Conservation (phyloP, 495 filamentous ascomycete species). For the Rhypophila decipiens region DNA sequence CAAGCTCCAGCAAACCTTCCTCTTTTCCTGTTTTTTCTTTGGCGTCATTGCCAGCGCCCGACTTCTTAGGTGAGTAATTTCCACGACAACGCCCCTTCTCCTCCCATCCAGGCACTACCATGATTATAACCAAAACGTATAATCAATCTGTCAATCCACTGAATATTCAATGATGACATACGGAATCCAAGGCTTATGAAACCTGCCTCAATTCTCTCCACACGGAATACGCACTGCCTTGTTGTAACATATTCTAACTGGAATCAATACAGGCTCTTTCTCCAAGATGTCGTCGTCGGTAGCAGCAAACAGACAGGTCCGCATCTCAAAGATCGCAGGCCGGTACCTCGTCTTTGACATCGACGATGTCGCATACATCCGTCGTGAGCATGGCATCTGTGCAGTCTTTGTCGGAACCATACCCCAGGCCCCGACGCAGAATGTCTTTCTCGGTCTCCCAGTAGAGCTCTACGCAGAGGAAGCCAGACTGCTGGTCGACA, state of each 20-base stretch:
- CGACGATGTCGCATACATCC: slow-evolving; percentile 71
- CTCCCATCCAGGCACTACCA: slow-evolving; percentile 7
- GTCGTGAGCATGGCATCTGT: slow-evolving; percentile 76
- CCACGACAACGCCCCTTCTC: not conserved
- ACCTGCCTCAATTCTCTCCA: slow-evolving; percentile 6
- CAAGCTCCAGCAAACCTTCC: not conserved
- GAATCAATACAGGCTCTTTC: not conserved
- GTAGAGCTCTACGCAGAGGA: slow-evolving; percentile 89
- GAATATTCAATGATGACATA: slow-evolving; percentile 32
- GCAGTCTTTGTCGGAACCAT: slow-evolving; percentile 82
- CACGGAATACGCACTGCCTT: not conserved
- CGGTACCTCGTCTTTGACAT: slow-evolving; percentile 88
- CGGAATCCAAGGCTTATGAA: slow-evolving; percentile 30
- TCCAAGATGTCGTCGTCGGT: slow-evolving; percentile 20
- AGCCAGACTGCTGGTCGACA: slow-evolving; percentile 74
- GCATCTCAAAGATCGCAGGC: slow-evolving; percentile 74
- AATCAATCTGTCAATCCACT: slow-evolving; percentile 41
- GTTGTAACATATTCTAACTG: slow-evolving; percentile 13
- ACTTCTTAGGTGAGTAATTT: slow-evolving; percentile 21
- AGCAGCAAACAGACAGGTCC: slow-evolving; percentile 39
- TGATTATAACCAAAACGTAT: slow-evolving; percentile 31
- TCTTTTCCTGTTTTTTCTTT: slow-evolving; percentile 8
- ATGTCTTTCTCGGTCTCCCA: slow-evolving; percentile 85
- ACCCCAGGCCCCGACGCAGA: slow-evolving; percentile 88
- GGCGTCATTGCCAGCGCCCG: slow-evolving; percentile 16